These are phyloP conservation scores for Arthrinium phaeospermum DNA, from an alignment of 2,329 filamentous ascomycete genomes.

Conservation along the genomic window DNA sequence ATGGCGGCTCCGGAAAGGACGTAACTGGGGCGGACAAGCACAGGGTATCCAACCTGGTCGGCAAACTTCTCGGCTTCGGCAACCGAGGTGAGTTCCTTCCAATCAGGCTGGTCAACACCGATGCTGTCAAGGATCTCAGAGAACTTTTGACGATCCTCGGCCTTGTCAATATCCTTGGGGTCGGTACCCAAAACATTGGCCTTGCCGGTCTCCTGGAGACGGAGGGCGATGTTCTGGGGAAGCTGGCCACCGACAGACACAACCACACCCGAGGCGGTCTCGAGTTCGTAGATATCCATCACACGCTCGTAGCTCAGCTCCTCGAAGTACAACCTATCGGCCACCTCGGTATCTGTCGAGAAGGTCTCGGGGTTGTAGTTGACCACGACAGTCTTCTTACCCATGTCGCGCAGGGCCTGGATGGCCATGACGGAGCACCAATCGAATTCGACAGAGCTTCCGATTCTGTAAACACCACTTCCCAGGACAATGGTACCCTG, in stretches of 20 bases:
- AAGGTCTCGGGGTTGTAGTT: constrained; percentile 89
- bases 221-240: constrained; percentile 95
- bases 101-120: constrained; percentile 93
- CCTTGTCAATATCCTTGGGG: constrained; percentile 94
- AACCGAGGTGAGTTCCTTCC: constrained; percentile 95
- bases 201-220: constrained; percentile 87
- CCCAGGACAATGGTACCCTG: constrained; percentile 89
- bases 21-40: constrained; percentile 92
- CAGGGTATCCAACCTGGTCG: constrained; percentile 85
- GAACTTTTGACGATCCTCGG: constrained; percentile 98
- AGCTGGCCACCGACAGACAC: constrained; percentile 96
- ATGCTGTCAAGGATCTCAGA: constrained; percentile 97
- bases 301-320: constrained; percentile 96
- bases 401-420: constrained; percentile 80
- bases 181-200: constrained; percentile 93
- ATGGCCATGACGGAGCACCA: constrained; percentile 96
- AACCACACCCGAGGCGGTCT: constrained; percentile 83
- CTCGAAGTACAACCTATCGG: constrained; percentile 95
- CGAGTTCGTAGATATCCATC: constrained; percentile 98
- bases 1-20: constrained; percentile 97
- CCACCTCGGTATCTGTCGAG: constrained; percentile 83
- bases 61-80: constrained; percentile 88
- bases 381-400: constrained; percentile 98
- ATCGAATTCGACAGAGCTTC: constrained; percentile 97
- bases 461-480: constrained; percentile 96